Evolutionary conservation across 306 rosid species (phyloP), one percentile per base, ranked within the genome.

Genomic region (Delonix regia): DNA sequence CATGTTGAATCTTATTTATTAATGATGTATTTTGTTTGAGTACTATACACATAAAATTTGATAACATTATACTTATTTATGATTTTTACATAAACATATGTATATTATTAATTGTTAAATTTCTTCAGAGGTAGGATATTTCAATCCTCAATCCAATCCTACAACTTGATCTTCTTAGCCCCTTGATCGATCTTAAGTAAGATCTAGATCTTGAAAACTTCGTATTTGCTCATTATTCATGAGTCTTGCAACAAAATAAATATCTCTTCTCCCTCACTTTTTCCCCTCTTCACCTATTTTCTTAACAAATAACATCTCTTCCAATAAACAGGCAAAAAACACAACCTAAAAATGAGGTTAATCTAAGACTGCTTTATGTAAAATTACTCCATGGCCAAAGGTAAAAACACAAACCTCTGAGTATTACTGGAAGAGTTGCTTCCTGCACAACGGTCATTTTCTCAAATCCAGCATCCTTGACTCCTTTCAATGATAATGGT

Each of bases 371-470:
- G 42, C 12, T 47, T 57, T 57, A 60, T 7, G 24, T 10, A 15
- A 16, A 16, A 79, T 48, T 30, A 41, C 71, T 39, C 49, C 66
- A 34, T 27, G 64, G 27, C 6, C 67, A 64, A 62, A 21, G 44
- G 27, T 68, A 70, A 74, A 70, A 49, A 79, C 76, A 72, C 84
- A 53, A 83, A 93, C 99, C 99, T 89, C 86, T 87, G 24, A 93
- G 92, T 77, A 95, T 95, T 11, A 85, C 69, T 12, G 98, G 98
- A 83, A 95, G 99, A n/a, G 98, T 95, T 49, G 98, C 99, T 79
- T 85, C 98, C 81, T 95, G 99, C 21, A 95, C 98, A 42, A 93
- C 80, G 14, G 99, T 95, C 99, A 95, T 89, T 81, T 90, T 95
- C 86, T 88, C 98, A 81, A 88, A 95, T 69, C 99, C 99, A 62